These are phyloP conservation scores for Zalerion maritima DNA, from an alignment of 495 filamentous ascomycete genomes.

Conservation along the genomic window DNA sequence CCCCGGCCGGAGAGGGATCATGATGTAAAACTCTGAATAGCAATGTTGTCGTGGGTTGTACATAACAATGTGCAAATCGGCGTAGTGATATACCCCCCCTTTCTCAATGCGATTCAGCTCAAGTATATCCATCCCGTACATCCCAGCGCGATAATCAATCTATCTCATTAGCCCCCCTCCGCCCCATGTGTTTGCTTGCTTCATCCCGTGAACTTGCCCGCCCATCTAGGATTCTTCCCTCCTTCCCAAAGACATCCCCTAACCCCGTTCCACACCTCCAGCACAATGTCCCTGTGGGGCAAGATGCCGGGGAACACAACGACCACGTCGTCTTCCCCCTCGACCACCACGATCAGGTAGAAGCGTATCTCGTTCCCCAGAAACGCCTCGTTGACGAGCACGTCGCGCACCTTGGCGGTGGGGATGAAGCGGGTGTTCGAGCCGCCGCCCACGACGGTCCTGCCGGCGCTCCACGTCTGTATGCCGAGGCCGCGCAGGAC, in stretches of 20 bases:
- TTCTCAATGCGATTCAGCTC: too few relatives aligned
- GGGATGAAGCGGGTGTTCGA: slow-evolving; percentile 82
- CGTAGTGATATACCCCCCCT: too few relatives aligned
- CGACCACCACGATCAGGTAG: slow-evolving; percentile 80
- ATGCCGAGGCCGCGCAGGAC: slow-evolving; percentile 83
- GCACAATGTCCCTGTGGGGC: slow-evolving; percentile 53
- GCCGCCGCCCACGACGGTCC: slow-evolving; percentile 37
- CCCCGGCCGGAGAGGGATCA: too few relatives aligned
- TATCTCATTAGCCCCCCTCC: slow-evolving; percentile 5
- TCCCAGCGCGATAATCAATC: too few relatives aligned
- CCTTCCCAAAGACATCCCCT: slow-evolving; percentile 63
- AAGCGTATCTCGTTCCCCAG: slow-evolving; percentile 81
- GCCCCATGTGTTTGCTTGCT: too few relatives aligned
- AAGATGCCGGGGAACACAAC: slow-evolving; percentile 84
- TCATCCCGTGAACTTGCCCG: too few relatives aligned
- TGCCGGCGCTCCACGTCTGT: slow-evolving; percentile 61
- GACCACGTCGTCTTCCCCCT: slow-evolving; percentile 74
- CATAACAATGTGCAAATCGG: too few relatives aligned
- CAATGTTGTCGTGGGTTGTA: too few relatives aligned
- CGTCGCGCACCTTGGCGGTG: slow-evolving; percentile 77
- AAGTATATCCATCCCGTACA: too few relatives aligned
- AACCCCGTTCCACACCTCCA: slow-evolving; percentile 72
- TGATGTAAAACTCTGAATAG: too few relatives aligned
- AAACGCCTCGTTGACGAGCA: slow-evolving; percentile 93
- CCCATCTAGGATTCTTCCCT: slow-evolving; percentile 18